Evolutionary conservation across 495 filamentous ascomycete species (phyloP).

Genomic region (Aspergillus egyptiacus): DNA sequence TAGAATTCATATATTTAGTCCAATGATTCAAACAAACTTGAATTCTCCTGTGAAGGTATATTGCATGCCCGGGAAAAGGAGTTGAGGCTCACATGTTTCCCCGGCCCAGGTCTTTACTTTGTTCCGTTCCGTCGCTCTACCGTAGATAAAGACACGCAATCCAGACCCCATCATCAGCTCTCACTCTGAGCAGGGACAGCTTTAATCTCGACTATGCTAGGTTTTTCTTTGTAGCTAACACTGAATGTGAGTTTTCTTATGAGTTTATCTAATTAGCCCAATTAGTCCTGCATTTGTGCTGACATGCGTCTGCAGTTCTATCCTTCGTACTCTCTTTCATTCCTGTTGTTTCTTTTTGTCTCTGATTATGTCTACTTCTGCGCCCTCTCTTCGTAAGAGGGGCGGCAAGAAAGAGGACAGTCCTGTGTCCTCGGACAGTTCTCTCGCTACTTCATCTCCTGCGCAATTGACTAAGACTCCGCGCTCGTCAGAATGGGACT

Average conservation of each 20-base stretch:
- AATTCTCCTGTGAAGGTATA: too few species aligned
- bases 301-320: constrained; percentile 5
- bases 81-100: constrained; percentile 5
- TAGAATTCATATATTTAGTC: background rate
- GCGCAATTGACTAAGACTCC: constrained; percentile 15
- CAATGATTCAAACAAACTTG: too few species aligned
- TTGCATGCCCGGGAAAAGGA: too few species aligned
- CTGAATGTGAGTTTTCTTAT: constrained; percentile 2
- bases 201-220: constrained; percentile 15
- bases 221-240: constrained; percentile 10
- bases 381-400: constrained; percentile 47
- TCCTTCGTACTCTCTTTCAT: constrained; percentile 25
- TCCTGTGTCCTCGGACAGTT: constrained; percentile 27
- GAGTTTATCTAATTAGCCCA: background rate
- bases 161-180: constrained; percentile 5
- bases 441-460: constrained; percentile 19
- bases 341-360: constrained; percentile 19
- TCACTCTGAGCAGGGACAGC: background rate
- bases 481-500: constrained; percentile 64
- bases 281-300: background rate
- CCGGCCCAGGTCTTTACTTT: constrained; percentile 15
- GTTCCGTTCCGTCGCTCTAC: constrained; percentile 19
- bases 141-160: constrained; percentile 25
- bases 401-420: constrained; percentile 41
- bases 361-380: constrained; percentile 39